These are phyloP conservation scores for Boletus fagicola DNA, from an alignment of 768 basidiomycete genomes.

Conservation along the genomic window DNA sequence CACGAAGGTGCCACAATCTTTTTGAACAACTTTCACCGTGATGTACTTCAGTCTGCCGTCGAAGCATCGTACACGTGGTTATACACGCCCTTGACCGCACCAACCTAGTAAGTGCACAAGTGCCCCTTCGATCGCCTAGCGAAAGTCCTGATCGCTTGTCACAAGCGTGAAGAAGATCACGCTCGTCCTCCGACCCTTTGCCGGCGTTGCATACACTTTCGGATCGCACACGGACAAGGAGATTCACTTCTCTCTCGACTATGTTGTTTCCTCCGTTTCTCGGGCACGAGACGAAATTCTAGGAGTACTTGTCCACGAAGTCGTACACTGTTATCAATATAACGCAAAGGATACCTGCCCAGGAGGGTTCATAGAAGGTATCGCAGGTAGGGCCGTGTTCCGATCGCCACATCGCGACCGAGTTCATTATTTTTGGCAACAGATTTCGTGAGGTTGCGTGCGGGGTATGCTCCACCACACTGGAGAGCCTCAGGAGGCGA, in stretches of 20 bases:
- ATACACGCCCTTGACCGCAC: conserved; percentile 47
- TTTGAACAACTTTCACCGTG: conserved; percentile 46
- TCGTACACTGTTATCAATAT: conserved; percentile 79
- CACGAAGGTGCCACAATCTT: conserved; percentile 61
- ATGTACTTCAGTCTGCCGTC: conserved; percentile 38
- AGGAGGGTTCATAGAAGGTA: conserved; percentile 72
- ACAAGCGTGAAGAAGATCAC: conserved; percentile 51
- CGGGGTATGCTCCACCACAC: conserved; percentile 62
- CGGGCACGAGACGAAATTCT: conserved; percentile 58
- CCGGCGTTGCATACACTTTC: conserved; percentile 67
- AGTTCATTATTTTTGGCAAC: not conserved
- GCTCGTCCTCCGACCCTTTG: conserved; percentile 63
- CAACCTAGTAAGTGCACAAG: conserved; percentile 41
- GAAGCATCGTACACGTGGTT: conserved; percentile 40
- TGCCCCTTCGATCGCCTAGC: not conserved
- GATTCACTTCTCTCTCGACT: conserved; percentile 68
- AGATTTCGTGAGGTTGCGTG: conserved; percentile 72
- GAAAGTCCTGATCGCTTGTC: conserved; percentile 8
- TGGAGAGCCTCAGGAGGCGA: conserved; percentile 53
- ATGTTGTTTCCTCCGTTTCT: conserved; percentile 46
- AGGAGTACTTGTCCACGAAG: conserved; percentile 72
- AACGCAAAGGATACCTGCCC: conserved; percentile 60
- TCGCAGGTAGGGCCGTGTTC: conserved; percentile 57
- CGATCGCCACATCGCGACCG: not conserved
- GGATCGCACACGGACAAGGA: conserved; percentile 63